Evolutionary conservation across 2,329 filamentous ascomycete species (phyloP).

Genomic region (Colletotrichum limetticola): DNA sequence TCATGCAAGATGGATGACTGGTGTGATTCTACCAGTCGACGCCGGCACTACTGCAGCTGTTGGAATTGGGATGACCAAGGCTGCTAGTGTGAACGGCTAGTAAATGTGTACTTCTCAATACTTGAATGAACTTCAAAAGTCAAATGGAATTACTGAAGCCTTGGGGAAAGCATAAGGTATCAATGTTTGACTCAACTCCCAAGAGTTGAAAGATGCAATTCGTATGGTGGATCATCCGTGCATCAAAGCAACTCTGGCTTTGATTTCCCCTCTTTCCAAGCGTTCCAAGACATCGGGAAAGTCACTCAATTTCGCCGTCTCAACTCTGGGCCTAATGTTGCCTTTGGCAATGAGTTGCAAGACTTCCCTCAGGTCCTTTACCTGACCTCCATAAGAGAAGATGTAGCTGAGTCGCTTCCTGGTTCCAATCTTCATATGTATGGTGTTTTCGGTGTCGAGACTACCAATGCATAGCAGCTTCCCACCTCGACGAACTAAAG

Average conservation of each 20-base stretch:
- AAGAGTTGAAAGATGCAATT: neutral
- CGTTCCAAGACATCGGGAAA: slow-evolving; percentile 47
- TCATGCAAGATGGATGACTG: slow-evolving; percentile 57
- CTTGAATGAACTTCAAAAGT: neutral
- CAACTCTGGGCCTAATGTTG: slow-evolving; percentile 47
- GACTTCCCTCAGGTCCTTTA: slow-evolving; percentile 49
- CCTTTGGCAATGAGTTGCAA: slow-evolving; percentile 47
- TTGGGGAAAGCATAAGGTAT: too few relatives aligned
- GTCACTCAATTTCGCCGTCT: slow-evolving; percentile 43
- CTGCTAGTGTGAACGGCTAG: slow-evolving; percentile 42
- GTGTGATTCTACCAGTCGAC: slow-evolving; percentile 52
- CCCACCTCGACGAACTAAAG: slow-evolving; percentile 45
- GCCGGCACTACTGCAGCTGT: slow-evolving; percentile 51
- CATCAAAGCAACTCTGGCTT: slow-evolving; percentile 39
- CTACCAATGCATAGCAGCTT: slow-evolving; percentile 53
- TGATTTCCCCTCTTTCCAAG: slow-evolving; percentile 47
- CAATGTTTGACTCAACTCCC: too few relatives aligned
- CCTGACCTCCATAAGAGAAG: slow-evolving; percentile 55
- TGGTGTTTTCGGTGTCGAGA: slow-evolving; percentile 49
- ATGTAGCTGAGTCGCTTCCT: slow-evolving; percentile 53
- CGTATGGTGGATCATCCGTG: slow-evolving; percentile 18
- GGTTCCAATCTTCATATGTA: slow-evolving; percentile 56
- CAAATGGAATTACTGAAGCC: neutral
- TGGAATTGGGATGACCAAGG: slow-evolving; percentile 38
- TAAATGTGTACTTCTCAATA: neutral